Evolutionary conservation across 192 early-diverging fungal species (phyloP).

Genomic region (Powellomyces hirtus): DNA sequence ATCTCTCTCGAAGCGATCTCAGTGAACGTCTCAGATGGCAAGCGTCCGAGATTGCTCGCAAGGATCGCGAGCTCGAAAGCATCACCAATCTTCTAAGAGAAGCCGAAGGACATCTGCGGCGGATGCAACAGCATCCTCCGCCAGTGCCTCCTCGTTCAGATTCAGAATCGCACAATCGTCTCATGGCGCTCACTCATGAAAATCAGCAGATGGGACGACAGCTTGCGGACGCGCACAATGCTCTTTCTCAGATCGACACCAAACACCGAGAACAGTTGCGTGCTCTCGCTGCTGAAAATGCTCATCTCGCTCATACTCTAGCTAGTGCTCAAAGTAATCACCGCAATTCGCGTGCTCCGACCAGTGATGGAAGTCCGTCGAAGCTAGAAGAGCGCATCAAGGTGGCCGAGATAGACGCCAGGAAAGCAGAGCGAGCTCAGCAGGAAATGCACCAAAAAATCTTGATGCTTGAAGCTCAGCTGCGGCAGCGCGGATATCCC

Average conservation of each 20-base stretch:
- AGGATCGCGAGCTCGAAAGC: slow-evolving; percentile 9
- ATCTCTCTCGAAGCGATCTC: neutral
- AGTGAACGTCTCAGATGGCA: neutral
- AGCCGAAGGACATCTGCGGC: slow-evolving; percentile 14
- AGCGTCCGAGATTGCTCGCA: slow-evolving; percentile 7
- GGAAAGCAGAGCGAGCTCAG: no score
- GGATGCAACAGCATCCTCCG: neutral
- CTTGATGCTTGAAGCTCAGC: neutral
- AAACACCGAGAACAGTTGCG: neutral
- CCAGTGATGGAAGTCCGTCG: no score
- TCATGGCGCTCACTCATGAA: slow-evolving; percentile 5
- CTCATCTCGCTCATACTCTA: neutral
- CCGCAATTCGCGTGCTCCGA: no score
- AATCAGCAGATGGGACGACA: slow-evolving; percentile 1
- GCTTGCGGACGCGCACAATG: neutral
- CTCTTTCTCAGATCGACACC: neutral
- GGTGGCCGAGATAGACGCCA: no score
- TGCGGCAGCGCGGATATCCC: neutral
- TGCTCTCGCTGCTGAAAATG: neutral
- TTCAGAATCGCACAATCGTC: neutral
- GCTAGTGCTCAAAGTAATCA: no score
- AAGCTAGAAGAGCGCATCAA: no score
- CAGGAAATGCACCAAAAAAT: neutral
- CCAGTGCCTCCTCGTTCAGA: slow-evolving; percentile 9
- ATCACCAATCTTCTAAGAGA: slow-evolving; percentile 14